Base-by-base conservation (phyloP, 1,284 basidiomycete species). In the Erythrobasidium hasegawianum region DNA sequence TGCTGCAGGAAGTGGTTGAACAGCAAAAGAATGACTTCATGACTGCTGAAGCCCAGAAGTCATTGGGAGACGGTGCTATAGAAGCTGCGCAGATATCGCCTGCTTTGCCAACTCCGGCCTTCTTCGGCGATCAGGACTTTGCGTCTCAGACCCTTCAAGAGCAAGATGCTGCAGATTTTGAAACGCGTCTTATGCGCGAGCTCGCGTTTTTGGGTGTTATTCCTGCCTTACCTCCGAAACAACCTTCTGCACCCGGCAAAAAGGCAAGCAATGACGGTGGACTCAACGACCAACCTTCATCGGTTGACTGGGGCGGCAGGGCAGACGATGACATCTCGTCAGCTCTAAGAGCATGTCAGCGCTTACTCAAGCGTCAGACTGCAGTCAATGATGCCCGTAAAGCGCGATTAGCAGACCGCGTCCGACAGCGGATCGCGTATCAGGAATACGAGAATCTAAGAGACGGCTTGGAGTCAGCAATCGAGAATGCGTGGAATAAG, bases 271-370 rank as follows among this genome's bases (percentile, higher is more conserved):
- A 20, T 13, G 56, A 22, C 20, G 53, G 45, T 33, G 20, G 26
- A 29, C 50, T 39, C 7, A 49, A 14, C 18, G 24, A 43, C n/a
- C 50, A 53, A 20, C 20, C 20, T 3, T 55, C 61, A 13, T 40
- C 62, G 20, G 57, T 69, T 13, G 62, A 69, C 38, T 69, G 68
- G 68, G 40, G 57, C 8, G 57, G 38, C 3, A 84, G 87, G 58
- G 87, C 91, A 49, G 94, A 97, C 74, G 94, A 97, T 77, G 92
- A 94, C 57, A 89, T 97, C 67, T 88, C 92, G 1, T 86, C 88
- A 1, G 88, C 91, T 0, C 83, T 97, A 1, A 87, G 95, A 0
- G 86, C 89, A 67, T 89, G 90, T 29, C 94, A 97, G 76, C 81
- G 83, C n/a, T 84, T 89, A 71, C 82, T 97, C 2, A 84, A 87